Percentiles rank a stretch among this genome's conserved stretches.
These are phyloP conservation scores for Hymenotorrendiella dingleyae DNA, from an alignment of 2,329 filamentous ascomycete species.

Conservation along the genomic window DNA sequence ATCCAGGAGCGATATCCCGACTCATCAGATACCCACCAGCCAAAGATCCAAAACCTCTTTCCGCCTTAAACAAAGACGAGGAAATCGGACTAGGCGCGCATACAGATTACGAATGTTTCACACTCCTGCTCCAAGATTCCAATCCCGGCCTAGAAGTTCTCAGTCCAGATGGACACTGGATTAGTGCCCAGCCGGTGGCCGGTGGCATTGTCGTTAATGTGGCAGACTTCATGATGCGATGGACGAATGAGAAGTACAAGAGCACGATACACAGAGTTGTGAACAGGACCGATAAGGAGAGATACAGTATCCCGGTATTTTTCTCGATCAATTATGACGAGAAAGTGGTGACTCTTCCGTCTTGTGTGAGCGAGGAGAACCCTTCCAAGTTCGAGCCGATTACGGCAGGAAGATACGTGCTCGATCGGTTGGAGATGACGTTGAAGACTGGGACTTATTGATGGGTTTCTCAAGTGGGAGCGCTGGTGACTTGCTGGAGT, in stretches of 20 bases:
- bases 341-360: constrained; percentile 26
- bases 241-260: constrained; percentile 48
- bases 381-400: constrained; percentile 26
- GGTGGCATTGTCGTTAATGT: constrained; percentile 47
- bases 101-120: constrained; percentile 52
- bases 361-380: constrained; percentile 25
- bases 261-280: constrained; percentile 51
- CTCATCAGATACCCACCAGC: constrained; percentile 46
- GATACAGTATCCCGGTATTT: constrained; percentile 53
- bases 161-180: constrained; percentile 40
- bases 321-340: constrained; percentile 34
- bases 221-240: constrained; percentile 43
- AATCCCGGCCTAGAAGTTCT: constrained; percentile 47
- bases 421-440: constrained; percentile 26
- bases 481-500: too few relatives aligned
- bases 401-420: constrained; percentile 26
- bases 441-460: constrained; percentile 26
- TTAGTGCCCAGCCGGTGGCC: constrained; percentile 36
- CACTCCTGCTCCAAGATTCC: constrained; percentile 47
- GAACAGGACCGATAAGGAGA: constrained; percentile 42
- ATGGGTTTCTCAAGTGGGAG: too few relatives aligned
- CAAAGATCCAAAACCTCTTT: constrained; percentile 24
- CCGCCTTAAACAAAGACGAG: constrained; percentile 24
- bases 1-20: constrained; percentile 39
- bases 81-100: constrained; percentile 40